These are phyloP conservation scores for Conticribra weissflogii DNA, from an alignment of 108 stramenopile species.

Conservation along the genomic window DNA sequence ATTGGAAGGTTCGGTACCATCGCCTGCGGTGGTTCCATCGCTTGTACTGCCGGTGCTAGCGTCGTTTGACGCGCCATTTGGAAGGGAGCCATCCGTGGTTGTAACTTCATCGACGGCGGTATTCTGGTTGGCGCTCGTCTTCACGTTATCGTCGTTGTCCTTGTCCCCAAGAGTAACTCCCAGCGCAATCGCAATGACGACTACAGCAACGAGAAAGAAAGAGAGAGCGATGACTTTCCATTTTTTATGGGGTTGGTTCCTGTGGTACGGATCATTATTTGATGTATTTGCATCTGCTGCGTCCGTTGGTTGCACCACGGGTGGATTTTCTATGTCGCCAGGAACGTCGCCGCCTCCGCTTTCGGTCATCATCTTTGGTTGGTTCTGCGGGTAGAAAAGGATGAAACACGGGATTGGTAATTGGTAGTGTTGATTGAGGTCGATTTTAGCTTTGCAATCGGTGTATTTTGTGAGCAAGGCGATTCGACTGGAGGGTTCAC, in stretches of 20 bases:
- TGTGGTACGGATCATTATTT: not conserved
- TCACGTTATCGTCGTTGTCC: not conserved
- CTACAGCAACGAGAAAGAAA: constrained; percentile 19
- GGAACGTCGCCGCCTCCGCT: not conserved
- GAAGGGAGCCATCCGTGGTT: constrained; percentile 5
- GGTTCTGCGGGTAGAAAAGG: no score
- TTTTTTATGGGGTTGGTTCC: constrained; percentile 24
- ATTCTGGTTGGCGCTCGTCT: not conserved
- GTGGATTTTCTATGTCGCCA: not conserved
- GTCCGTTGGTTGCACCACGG: not conserved
- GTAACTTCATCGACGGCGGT: not conserved
- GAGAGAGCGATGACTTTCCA: constrained; percentile 15
- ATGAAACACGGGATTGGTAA: no score
- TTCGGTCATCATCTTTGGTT: no score
- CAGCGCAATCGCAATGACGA: constrained; percentile 26
- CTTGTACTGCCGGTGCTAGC: no score
- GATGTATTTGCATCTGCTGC: not conserved
- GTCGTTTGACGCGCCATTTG: no score
- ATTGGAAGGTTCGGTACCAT: no score
- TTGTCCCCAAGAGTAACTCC: constrained; percentile 20
- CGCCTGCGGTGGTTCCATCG: no score
- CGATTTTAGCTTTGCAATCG: no score
- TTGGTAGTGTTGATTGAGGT: no score
- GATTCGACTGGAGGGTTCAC: no score
- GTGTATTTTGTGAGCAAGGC: no score